Conservation (phyloP, 2,329 filamentous ascomycete species). For the Teratosphaeria destructans region DNA sequence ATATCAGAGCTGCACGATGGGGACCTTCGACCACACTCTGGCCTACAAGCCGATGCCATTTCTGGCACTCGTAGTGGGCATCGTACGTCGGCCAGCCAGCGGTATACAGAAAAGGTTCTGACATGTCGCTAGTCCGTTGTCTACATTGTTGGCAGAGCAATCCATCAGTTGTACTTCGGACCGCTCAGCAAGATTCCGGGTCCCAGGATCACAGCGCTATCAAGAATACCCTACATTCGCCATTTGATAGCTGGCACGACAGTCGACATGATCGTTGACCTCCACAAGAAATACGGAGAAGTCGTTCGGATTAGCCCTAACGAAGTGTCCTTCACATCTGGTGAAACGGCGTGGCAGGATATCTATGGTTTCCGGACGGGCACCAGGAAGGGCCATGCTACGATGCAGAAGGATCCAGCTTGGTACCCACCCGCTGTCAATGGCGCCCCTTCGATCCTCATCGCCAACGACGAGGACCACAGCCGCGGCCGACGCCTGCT, state of each 20-base stretch:
- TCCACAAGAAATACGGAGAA: slow-evolving; percentile 33
- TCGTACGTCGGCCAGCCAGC: not conserved
- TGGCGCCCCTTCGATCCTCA: slow-evolving; percentile 20
- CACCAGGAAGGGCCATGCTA: slow-evolving; percentile 17
- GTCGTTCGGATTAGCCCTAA: slow-evolving; percentile 32
- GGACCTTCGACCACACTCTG: not conserved
- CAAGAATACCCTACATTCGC: slow-evolving; percentile 14
- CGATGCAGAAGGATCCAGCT: slow-evolving; percentile 25
- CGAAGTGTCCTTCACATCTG: slow-evolving; percentile 34
- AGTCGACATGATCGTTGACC: slow-evolving; percentile 31
- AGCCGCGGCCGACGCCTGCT: slow-evolving; percentile 29
- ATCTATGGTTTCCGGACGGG: slow-evolving; percentile 31
- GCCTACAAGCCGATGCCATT: not conserved
- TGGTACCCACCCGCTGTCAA: slow-evolving; percentile 27
- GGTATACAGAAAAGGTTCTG: not conserved
- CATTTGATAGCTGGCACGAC: slow-evolving; percentile 16
- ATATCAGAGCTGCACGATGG: not conserved
- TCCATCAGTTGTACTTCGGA: slow-evolving; percentile 29
- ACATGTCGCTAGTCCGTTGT: not conserved
- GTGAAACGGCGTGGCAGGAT: slow-evolving; percentile 34
- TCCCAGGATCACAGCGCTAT: slow-evolving; percentile 23
- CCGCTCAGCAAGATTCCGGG: slow-evolving; percentile 36
- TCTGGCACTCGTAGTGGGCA: not conserved
- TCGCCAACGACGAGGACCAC: slow-evolving; percentile 29
- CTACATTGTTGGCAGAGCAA: not conserved